A percentile compares a stretch with the other conserved stretches of the same genome.
These are phyloP conservation scores for Starmera pachycereana DNA, from an alignment of 805 yeast genomes.

Conservation along the genomic window DNA sequence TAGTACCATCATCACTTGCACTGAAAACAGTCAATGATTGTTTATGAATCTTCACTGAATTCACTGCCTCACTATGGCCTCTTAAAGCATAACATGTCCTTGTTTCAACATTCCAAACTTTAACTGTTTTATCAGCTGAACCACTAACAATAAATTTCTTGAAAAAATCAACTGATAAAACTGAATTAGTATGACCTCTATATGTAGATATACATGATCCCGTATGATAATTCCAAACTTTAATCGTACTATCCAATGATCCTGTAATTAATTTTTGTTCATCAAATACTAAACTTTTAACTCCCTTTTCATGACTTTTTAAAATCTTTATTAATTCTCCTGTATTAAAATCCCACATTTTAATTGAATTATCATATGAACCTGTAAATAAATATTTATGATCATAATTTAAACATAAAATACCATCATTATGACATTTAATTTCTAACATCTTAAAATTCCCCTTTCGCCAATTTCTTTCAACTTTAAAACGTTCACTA, in stretches of 20 bases:
- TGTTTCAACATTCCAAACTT: slow-evolving; percentile 94
- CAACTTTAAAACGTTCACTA: slow-evolving; percentile 82
- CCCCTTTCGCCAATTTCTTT: slow-evolving; percentile 92
- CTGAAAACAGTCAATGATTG: slow-evolving; percentile 71
- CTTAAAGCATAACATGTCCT: slow-evolving; percentile 86
- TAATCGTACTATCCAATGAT: slow-evolving; percentile 81
- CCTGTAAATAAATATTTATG: slow-evolving; percentile 81
- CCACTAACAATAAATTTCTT: slow-evolving; percentile 85
- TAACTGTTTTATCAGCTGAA: slow-evolving; percentile 83
- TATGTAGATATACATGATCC: slow-evolving; percentile 93
- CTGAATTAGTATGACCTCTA: slow-evolving; percentile 84
- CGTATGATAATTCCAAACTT: slow-evolving; percentile 92
- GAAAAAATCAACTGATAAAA: slow-evolving; percentile 72
- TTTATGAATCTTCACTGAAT: slow-evolving; percentile 78
- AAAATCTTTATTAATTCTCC: slow-evolving; percentile 72
- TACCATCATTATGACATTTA: slow-evolving; percentile 78
- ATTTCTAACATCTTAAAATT: slow-evolving; percentile 52
- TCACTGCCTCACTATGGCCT: slow-evolving; percentile 92
- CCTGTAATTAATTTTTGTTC: slow-evolving; percentile 86
- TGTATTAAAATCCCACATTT: slow-evolving; percentile 85
- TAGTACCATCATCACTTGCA: slow-evolving; percentile 86
- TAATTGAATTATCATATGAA: slow-evolving; percentile 81
- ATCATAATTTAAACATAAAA: slow-evolving; percentile 79
- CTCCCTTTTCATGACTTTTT: slow-evolving; percentile 83
- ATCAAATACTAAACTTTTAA: slow-evolving; percentile 77